These are phyloP conservation scores for Excoecaria cochinchinensis DNA, from an alignment of 345 rosid species.

Conservation along the genomic window DNA sequence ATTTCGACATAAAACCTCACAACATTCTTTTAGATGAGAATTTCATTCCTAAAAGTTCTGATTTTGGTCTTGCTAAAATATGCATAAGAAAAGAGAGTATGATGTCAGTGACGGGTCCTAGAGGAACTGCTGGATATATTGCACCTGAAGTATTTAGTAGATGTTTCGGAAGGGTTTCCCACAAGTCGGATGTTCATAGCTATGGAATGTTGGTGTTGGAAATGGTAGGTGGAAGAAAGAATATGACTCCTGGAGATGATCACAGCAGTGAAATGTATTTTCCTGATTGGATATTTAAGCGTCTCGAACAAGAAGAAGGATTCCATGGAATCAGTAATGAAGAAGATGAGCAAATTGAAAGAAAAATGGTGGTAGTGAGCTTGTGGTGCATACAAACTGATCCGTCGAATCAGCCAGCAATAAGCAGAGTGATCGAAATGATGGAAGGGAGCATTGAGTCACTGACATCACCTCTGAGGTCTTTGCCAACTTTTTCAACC, in stretches of 20 bases:
- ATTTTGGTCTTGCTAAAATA: slow-evolving; percentile 8
- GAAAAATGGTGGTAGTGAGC: slow-evolving; percentile 14
- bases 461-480: too few species aligned
- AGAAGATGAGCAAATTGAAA: slow-evolving; percentile 1
- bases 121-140: slow-evolving; percentile 4
- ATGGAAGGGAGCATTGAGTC: too few species aligned
- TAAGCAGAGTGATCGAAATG: too few species aligned
- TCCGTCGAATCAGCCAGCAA: too few species aligned
- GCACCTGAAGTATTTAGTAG: too few species aligned
- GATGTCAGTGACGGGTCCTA: neutral
- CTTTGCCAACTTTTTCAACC: too few species aligned
- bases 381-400: slow-evolving; percentile 12
- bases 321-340: neutral
- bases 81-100: neutral
- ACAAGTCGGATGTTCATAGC: too few species aligned
- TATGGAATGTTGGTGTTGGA: too few species aligned
- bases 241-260: neutral
- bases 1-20: too few species aligned
- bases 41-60: neutral
- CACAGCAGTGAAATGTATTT: neutral
- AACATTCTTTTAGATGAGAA: neutral
- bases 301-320: neutral
- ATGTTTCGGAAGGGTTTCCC: too few species aligned
- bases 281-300: slow-evolving; percentile 4
- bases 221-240: slow-evolving; percentile 6